Evolutionary conservation across 768 basidiomycete genomes (phyloP), one percentile per base, ranked within the genome.

Genomic region (Cantharellus anzutake): DNA sequence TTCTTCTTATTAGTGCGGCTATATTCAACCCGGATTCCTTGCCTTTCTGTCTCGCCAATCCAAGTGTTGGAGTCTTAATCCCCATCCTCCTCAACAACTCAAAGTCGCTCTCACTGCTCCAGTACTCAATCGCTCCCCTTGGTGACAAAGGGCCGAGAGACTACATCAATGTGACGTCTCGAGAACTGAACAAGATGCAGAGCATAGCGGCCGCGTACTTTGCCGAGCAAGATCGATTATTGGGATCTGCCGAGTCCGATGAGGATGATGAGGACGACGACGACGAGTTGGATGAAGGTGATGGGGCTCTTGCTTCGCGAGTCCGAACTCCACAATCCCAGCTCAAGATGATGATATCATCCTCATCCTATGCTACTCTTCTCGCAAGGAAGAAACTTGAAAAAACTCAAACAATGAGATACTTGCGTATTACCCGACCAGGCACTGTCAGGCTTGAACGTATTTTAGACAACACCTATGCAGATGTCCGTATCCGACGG

Each of bases 31-130:
- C 88, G 5, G 75, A 83, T 61, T 75, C 71, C 11, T 74, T 80
- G 57, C 80, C 80, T 2, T 92, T 83, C 68, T 94, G 90, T 65
- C 74, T 93, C 20, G 73, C 83, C 1, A 68, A 74, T 5, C 71
- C 76, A 51, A 5, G 70, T 72, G 73, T 75, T 58, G 72, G 73
- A 51, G 78, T 86, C 39, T 77, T 89, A 58, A 72, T 96, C 53
- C 93, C 93, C 0, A 71, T 96, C 41, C 75, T 93, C 51, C 77
- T 96, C 69, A 96, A 97, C 73, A 93, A 94, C 70, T 91, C 93
- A 4, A 76, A 75, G n/a, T 78, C 88, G 3, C 41, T 57, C 14
- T 74, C 75, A 7, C 75, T 76, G 58, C 71, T 96, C 57, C 78
- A 75, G 60, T 96, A 93, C 67, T 82, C 82, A 2, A 69, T 91